These are phyloP conservation scores for Anthracocystis panici-leucophaei DNA, from an alignment of 1,284 basidiomycete genomes.

Conservation along the genomic window DNA sequence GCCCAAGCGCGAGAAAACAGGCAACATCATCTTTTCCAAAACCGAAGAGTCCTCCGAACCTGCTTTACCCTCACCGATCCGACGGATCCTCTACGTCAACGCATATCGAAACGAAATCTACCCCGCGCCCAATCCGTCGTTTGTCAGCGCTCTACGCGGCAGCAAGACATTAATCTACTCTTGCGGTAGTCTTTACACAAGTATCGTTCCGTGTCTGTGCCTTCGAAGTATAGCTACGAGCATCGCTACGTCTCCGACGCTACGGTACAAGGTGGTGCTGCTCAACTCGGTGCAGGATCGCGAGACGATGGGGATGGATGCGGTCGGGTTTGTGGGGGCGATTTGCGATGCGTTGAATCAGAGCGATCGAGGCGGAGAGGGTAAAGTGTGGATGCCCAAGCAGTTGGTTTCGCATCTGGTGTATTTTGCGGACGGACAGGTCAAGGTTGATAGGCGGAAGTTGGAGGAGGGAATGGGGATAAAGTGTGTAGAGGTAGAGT, in stretches of 20 bases:
- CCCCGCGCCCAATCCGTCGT: constrained; percentile 86
- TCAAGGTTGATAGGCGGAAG: constrained; percentile 14
- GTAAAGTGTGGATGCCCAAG: constrained; percentile 47
- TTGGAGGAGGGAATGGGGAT: constrained; percentile 26
- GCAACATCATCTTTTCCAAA: constrained; percentile 80
- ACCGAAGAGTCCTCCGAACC: constrained; percentile 71
- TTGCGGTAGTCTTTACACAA: constrained; percentile 88
- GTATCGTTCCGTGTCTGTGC: constrained; percentile 88
- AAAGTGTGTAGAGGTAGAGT: constrained; percentile 11
- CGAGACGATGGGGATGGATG: constrained; percentile 87
- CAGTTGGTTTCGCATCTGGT: constrained; percentile 79
- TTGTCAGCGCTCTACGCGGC: constrained; percentile 77
- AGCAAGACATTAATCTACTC: constrained; percentile 86
- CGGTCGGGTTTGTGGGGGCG: constrained; percentile 84
- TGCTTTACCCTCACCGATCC: constrained; percentile 44
- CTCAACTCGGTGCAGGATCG: constrained; percentile 89
- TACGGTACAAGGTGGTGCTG: constrained; percentile 85
- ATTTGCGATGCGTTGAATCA: constrained; percentile 79
- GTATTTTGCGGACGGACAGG: constrained; percentile 33
- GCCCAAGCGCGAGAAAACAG: constrained; percentile 42
- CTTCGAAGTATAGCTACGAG: constrained; percentile 82
- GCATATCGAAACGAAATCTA: constrained; percentile 78
- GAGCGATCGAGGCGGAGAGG: constrained; percentile 11
- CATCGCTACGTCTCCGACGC: constrained; percentile 80
- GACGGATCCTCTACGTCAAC: constrained; percentile 90